Evolutionary conservation across 371 early-diverging fungal genomes (phyloP), one percentile per base, ranked within the genome.

Genomic region (Phascolomyces articulosus): DNA sequence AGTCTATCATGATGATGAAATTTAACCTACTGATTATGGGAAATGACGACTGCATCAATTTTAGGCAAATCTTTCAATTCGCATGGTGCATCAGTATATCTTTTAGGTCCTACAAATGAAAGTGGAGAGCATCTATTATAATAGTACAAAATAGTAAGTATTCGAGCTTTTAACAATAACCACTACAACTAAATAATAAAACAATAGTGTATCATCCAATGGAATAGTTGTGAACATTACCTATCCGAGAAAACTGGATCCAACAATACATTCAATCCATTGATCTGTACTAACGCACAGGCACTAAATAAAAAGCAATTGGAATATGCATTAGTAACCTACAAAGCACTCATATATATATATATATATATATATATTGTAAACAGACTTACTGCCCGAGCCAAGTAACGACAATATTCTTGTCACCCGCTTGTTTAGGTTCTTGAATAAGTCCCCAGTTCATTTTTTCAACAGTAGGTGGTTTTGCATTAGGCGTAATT

Each of bases 171-270:
- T n/a, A n/a, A n/a, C n/a, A n/a, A n/a, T n/a, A n/a, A n/a, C n/a
- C n/a, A n/a, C n/a, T n/a, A n/a, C n/a, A n/a, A n/a, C n/a, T n/a
- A n/a, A n/a, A n/a, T n/a, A n/a, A n/a, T n/a, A n/a, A n/a, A n/a
- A n/a, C n/a, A n/a, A n/a, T n/a, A n/a, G n/a, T n/a, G n/a, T n/a
- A n/a, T n/a, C n/a, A n/a, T n/a, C n/a, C n/a, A n/a, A n/a, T n/a
- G n/a, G n/a, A n/a, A n/a, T n/a, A n/a, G n/a, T n/a, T n/a, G n/a
- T n/a, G n/a, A n/a, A n/a, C n/a, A 13, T 34, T 69, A 75, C 76
- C 76, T 73, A 16, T 88, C 79, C 4, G 90, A 89, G 62, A 90
- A 90, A 53, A 90, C 85, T 0, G 93, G 93, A 62, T 92, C 93
- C 64, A 87, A 87, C 2, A 93, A 72, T 26, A 93, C 76, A 60